These are phyloP conservation scores for Byssothecium circinans DNA, from an alignment of 2,329 filamentous ascomycete genomes.

Conservation along the genomic window DNA sequence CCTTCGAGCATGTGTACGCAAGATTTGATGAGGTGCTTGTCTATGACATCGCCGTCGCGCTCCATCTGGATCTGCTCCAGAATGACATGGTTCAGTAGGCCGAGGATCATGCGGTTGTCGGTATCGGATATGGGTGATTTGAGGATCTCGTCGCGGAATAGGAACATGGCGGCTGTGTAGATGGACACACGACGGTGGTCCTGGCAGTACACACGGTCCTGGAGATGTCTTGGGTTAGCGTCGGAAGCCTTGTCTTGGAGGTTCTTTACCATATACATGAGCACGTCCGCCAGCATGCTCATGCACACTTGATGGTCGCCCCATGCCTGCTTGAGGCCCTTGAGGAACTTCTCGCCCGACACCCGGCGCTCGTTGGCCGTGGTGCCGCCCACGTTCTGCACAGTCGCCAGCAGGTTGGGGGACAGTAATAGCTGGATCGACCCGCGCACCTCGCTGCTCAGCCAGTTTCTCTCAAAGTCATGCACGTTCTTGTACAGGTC, in stretches of 20 bases:
- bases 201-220: slow-evolving; percentile 79
- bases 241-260: not conserved
- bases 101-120: slow-evolving; percentile 60
- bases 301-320: slow-evolving; percentile 88
- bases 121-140: slow-evolving; percentile 55
- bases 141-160: slow-evolving; percentile 86
- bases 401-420: slow-evolving; percentile 64
- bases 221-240: slow-evolving; percentile 19
- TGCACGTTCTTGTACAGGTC: slow-evolving; percentile 80
- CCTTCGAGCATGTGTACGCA: slow-evolving; percentile 88
- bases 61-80: slow-evolving; percentile 93
- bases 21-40: slow-evolving; percentile 77
- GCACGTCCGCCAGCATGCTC: slow-evolving; percentile 94
- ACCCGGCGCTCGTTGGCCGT: slow-evolving; percentile 78
- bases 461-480: slow-evolving; percentile 79
- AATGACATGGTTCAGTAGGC: slow-evolving; percentile 78
- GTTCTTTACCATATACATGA: slow-evolving; percentile 81
- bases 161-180: slow-evolving; percentile 78
- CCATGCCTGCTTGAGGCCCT: slow-evolving; percentile 76
- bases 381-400: slow-evolving; percentile 50
- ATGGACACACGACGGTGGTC: slow-evolving; percentile 76
- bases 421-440: slow-evolving; percentile 72
- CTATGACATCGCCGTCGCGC: slow-evolving; percentile 83
- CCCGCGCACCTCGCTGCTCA: slow-evolving; percentile 71
- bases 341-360: slow-evolving; percentile 81